Percentiles rank a stretch among this genome's conserved stretches.
Evolutionary conservation across 768 basidiomycete species (phyloP).

Genomic region (Strobilomyces confusus): DNA sequence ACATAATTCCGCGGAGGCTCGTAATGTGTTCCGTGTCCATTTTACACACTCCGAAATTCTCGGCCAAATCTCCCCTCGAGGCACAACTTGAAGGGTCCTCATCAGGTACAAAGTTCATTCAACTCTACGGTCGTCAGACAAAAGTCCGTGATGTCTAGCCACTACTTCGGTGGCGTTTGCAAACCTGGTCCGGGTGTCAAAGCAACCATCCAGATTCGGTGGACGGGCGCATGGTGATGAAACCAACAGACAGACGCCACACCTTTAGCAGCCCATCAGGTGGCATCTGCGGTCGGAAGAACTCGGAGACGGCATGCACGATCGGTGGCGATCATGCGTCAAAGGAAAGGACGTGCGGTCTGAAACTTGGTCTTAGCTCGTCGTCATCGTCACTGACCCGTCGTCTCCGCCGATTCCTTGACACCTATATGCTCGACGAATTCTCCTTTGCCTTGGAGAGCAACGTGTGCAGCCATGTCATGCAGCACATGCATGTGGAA

Average conservation of each 20-base stretch:
- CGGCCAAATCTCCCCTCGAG: background rate
- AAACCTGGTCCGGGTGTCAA: background rate
- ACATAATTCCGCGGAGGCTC: background rate
- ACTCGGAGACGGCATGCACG: constrained; percentile 35
- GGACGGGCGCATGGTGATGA: background rate
- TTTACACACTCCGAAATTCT: background rate
- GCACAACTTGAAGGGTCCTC: background rate
- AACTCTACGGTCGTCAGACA: background rate
- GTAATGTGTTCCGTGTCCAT: background rate
- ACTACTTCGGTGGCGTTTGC: background rate
- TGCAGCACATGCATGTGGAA: background rate
- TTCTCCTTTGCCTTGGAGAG: background rate
- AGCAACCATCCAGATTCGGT: background rate
- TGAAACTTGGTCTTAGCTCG: constrained; percentile 46
- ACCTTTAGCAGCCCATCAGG: background rate
- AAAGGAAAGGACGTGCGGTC: constrained; percentile 37
- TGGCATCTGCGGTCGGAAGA: background rate
- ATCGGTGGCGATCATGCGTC: constrained; percentile 72
- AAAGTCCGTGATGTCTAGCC: background rate
- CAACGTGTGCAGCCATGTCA: background rate
- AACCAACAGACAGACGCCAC: background rate
- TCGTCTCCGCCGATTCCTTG: background rate
- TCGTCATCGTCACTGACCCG: constrained; percentile 32
- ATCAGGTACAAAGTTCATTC: background rate
- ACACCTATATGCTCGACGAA: too few relatives aligned